Base-by-base conservation (phyloP, 2,329 filamentous ascomycete species). In the Fulvia fulva region DNA sequence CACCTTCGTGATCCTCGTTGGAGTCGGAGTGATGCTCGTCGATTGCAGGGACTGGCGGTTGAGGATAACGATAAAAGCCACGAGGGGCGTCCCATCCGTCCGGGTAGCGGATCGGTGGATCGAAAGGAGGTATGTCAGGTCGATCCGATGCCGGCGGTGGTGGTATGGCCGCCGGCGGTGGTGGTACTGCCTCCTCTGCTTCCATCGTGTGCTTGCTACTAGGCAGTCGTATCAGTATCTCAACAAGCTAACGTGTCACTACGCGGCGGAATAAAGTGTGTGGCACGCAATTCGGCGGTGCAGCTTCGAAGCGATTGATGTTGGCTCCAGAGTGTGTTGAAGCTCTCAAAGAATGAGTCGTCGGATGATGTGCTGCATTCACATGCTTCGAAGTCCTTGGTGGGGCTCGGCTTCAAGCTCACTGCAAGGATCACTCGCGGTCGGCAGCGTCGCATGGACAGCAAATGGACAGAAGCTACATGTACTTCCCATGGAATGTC, bases 1-100 rank as follows among this genome's bases (percentile, higher is more conserved):
- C 68, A 26, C 45, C 21, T 8, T 47, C 52, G 28, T 44, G 34
- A 7, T 50, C 47, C 41, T 51, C 56, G 23, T 34, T 54, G 26
- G 44, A 44, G 26, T 51, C 51, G 34, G 34, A 37, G 23, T 53
- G 49, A 2, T 21, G 55, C 26, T 57, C 43, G 21, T 26, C 22
- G 14, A 21, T 8, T 6, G 41, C 5, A 3, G 51, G 25, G 3
- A 43, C 19, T 21, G 34, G 55, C 14, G 49, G 37, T 5, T 23
- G 26, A 7, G 23, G 43, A 11, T 22, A 28, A 45, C 11, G 2
- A 14, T 34, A 9, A 8, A 34, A 14, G 30, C 30, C 30, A n/a
- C n/a, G n/a, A n/a, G n/a, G n/a, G n/a, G n/a, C n/a, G n/a, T n/a
- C n/a, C n/a, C n/a, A n/a, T n/a, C n/a, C n/a, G n/a, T n/a, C n/a